Percentiles rank a stretch among this genome's conserved stretches.
Conservation (phyloP, 2,329 filamentous ascomycete species). For the Mariannaea sp. region DNA sequence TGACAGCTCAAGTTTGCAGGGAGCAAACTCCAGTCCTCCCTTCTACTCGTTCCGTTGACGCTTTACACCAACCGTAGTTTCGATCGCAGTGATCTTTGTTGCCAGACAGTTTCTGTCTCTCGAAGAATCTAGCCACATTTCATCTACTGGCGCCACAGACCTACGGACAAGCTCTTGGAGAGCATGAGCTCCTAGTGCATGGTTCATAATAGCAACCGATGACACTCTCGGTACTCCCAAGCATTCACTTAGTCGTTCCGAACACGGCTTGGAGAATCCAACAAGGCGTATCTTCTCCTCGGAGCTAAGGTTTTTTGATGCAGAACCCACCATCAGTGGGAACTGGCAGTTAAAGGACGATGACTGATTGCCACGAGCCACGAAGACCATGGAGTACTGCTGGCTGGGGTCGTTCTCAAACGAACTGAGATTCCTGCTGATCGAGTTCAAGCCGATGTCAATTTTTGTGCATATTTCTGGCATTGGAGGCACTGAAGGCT, state of each 20-base stretch:
- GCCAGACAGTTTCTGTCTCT: conserved; percentile 35
- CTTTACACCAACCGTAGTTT: conserved; percentile 45
- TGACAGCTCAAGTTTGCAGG: no score
- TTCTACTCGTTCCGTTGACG: conserved; percentile 26
- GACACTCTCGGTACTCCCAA: conserved; percentile 68
- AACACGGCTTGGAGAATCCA: conserved; percentile 64
- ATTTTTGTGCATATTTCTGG: conserved; percentile 62
- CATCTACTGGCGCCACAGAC: conserved; percentile 56
- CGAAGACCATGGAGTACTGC: conserved; percentile 60
- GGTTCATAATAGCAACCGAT: conserved; percentile 62
- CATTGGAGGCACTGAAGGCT: conserved; percentile 41
- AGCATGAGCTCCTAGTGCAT: conserved; percentile 60
- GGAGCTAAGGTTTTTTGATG: conserved; percentile 49
- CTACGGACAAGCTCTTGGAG: conserved; percentile 61
- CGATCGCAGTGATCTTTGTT: conserved; percentile 43
- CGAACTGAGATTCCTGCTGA: conserved; percentile 59
- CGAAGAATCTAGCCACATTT: conserved; percentile 54
- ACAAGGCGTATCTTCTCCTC: conserved; percentile 60
- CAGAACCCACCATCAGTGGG: conserved; percentile 57
- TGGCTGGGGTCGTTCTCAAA: neutral
- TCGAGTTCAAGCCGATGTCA: conserved; percentile 67
- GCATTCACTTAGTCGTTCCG: conserved; percentile 59
- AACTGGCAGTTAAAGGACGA: conserved; percentile 64
- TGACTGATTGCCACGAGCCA: conserved; percentile 61
- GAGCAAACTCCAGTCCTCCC: neutral